These are phyloP conservation scores for Beauveria sp. DNA, from an alignment of 2,329 filamentous ascomycete species.

Conservation along the genomic window DNA sequence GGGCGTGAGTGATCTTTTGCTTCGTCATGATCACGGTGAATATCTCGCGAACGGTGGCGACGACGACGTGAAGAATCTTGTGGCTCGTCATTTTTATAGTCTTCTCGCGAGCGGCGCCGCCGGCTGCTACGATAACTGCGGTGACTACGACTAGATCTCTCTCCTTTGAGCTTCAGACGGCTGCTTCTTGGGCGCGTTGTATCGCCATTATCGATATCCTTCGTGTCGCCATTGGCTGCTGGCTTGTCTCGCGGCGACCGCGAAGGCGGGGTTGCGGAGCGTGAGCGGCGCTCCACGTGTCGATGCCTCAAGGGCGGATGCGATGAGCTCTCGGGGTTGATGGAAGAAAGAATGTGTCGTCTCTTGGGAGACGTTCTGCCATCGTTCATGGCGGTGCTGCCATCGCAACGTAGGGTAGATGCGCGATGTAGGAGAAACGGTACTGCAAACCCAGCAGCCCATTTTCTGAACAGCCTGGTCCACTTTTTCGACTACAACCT, in stretches of 20 bases:
- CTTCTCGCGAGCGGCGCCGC: slow-evolving; percentile 15
- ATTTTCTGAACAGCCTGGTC: no score
- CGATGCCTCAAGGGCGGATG: neutral
- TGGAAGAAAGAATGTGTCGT: slow-evolving; percentile 42
- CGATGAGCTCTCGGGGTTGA: slow-evolving; percentile 28
- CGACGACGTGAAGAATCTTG: neutral
- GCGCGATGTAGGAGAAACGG: neutral
- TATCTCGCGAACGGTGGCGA: slow-evolving; percentile 15
- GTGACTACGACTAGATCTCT: slow-evolving; percentile 18
- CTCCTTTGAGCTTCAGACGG: slow-evolving; percentile 27
- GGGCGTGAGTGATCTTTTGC: slow-evolving; percentile 15
- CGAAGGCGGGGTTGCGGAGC: slow-evolving; percentile 5
- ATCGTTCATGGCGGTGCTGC: slow-evolving; percentile 25
- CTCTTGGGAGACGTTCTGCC: slow-evolving; percentile 28
- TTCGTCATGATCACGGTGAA: slow-evolving; percentile 6
- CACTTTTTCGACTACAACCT: no score
- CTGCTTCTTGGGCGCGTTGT: slow-evolving; percentile 22
- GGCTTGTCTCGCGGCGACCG: neutral
- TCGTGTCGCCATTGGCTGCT: slow-evolving; percentile 8
- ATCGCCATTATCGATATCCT: slow-evolving; percentile 11
- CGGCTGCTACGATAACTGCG: slow-evolving; percentile 11
- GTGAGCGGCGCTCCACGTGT: neutral
- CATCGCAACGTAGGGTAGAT: slow-evolving; percentile 14
- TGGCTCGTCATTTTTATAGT: slow-evolving; percentile 11
- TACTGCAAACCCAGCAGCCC: neutral